Percentiles rank a stretch among this genome's conserved stretches.
These are phyloP conservation scores for Syzygium oleosum DNA, from an alignment of 345 rosid genomes.

Conservation along the genomic window DNA sequence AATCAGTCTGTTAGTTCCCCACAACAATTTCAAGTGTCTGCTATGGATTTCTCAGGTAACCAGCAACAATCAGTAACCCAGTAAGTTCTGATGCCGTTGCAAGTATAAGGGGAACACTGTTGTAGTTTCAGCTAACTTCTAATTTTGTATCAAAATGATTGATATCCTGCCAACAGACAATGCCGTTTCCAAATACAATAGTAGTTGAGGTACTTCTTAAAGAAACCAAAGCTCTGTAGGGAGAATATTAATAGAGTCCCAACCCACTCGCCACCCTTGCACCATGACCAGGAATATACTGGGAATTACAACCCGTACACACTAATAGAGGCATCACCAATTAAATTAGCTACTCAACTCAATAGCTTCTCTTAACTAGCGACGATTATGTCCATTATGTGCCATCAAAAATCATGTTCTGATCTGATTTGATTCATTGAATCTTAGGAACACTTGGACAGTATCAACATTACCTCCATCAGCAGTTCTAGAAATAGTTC, in stretches of 20 bases:
- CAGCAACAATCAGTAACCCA: neutral
- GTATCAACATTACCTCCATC: slow-evolving; percentile 44
- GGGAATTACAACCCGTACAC: neutral
- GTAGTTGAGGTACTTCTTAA: neutral
- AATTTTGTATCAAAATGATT: neutral
- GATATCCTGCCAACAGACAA: neutral
- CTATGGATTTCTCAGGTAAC: neutral
- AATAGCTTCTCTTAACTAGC: neutral
- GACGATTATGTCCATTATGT: neutral
- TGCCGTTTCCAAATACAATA: neutral
- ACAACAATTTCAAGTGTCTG: neutral
- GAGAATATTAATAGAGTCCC: neutral
- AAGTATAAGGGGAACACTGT: neutral
- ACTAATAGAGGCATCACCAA: neutral
- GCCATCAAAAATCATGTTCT: neutral
- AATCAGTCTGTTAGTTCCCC: neutral
- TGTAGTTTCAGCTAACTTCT: neutral
- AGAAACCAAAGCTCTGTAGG: neutral
- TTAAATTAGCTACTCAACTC: neutral
- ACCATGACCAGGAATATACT: neutral
- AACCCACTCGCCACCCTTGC: neutral
- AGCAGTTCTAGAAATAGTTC: slow-evolving; percentile 47
- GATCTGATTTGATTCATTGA: neutral
- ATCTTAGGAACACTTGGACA: neutral
- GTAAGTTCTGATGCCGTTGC: neutral